Evolutionary conservation across 1,139 yeast species (phyloP).

Genomic region (Zygotorulaspora mrakii): DNA sequence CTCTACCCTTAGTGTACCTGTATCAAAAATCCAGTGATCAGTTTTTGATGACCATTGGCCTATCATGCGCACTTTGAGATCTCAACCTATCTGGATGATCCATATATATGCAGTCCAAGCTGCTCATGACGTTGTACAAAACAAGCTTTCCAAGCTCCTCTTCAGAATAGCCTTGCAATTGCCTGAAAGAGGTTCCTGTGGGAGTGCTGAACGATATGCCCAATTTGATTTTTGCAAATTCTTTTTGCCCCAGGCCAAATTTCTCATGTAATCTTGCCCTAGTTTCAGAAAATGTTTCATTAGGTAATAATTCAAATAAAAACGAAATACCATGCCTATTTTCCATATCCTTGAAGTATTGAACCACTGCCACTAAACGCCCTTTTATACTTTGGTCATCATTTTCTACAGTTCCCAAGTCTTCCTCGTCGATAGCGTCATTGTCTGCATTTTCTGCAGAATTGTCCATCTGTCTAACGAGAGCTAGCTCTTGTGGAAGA

Average conservation of each 20-base stretch:
- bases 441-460: constrained; percentile 9
- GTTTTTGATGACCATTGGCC: constrained; percentile 38
- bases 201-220: constrained; percentile 38
- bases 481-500: constrained; percentile 40
- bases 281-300: constrained; percentile 63
- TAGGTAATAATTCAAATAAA: constrained; percentile 60
- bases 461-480: constrained; percentile 24
- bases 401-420: constrained; percentile 13
- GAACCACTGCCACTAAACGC: constrained; percentile 52
- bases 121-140: constrained; percentile 54
- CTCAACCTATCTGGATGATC: constrained; percentile 77
- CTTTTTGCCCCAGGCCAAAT: constrained; percentile 73
- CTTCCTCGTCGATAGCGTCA: constrained; percentile 32
- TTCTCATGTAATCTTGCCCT: constrained; percentile 61
- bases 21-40: constrained; percentile 7
- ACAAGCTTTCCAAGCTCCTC: constrained; percentile 43
- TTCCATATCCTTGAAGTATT: constrained; percentile 68
- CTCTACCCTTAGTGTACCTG: no score
- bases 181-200: constrained; percentile 42
- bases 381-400: constrained; percentile 20
- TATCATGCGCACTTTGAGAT: constrained; percentile 36
- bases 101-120: constrained; percentile 58
- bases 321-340: constrained; percentile 88
- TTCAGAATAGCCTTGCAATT: constrained; percentile 43
- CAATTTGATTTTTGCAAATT: constrained; percentile 69